Conservation (phyloP, 73 alveolate species). For the Paramecium pentaurelia region DNA sequence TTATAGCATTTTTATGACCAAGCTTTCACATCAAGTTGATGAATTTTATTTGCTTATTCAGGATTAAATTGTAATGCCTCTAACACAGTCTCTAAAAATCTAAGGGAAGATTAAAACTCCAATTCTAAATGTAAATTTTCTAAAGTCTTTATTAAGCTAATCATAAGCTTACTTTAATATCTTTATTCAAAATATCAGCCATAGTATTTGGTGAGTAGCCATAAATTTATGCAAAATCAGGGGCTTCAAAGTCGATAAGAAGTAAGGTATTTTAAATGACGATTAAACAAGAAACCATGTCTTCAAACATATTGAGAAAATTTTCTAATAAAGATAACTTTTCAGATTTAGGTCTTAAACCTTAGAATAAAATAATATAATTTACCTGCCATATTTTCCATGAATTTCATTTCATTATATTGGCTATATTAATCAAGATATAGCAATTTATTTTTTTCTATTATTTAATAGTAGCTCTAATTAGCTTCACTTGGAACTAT, state of each 20-base stretch:
- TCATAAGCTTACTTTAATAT: background rate
- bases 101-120: background rate
- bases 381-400: slow-evolving; percentile 10
- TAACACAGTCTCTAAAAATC: background rate
- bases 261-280: background rate
- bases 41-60: background rate
- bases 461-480: background rate
- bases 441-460: slow-evolving; percentile 17
- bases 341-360: background rate
- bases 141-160: background rate
- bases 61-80: background rate
- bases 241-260: background rate
- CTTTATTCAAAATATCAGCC: background rate
- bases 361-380: background rate
- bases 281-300: background rate
- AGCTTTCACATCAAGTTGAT: background rate
- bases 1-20: background rate
- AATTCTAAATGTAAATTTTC: background rate
- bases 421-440: background rate
- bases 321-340: background rate
- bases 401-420: slow-evolving; percentile 16
- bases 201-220: background rate
- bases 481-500: slow-evolving; percentile 45
- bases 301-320: background rate
- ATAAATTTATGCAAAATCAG: background rate